Conservation (phyloP, 345 rosid species). For the Odontarrhena argentea region DNA sequence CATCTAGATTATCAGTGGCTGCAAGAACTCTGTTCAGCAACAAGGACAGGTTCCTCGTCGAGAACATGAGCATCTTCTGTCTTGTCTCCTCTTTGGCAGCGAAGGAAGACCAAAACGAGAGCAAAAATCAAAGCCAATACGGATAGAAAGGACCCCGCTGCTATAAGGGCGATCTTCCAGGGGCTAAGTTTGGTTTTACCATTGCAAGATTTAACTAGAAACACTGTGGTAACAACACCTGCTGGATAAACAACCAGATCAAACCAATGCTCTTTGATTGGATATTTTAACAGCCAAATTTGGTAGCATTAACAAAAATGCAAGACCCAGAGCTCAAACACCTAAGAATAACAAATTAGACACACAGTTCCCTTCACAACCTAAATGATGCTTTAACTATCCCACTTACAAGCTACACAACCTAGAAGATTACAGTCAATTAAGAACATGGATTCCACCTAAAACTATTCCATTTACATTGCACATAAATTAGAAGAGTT, state of each 20-base stretch:
- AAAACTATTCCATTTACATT: neutral
- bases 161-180: constrained; percentile 48
- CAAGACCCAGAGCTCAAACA: neutral
- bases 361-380: neutral
- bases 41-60: constrained; percentile 43
- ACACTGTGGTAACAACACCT: neutral
- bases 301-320: neutral
- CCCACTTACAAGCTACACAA: constrained; percentile 7
- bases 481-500: constrained; percentile 6
- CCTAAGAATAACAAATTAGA: neutral
- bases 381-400: neutral
- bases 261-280: neutral
- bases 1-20: constrained; percentile 50
- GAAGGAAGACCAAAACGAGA: constrained; percentile 33
- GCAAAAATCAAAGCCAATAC: constrained; percentile 35
- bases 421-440: neutral
- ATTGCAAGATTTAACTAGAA: constrained; percentile 50
- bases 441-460: constrained; percentile 48
- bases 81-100: constrained; percentile 40
- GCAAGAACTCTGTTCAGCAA: constrained; percentile 59
- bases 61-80: constrained; percentile 44
- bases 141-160: constrained; percentile 43
- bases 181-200: constrained; percentile 42
- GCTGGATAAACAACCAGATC: constrained; percentile 10
- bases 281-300: neutral